These are phyloP conservation scores for Psidium guajava DNA, from an alignment of 345 rosid genomes.

Conservation along the genomic window DNA sequence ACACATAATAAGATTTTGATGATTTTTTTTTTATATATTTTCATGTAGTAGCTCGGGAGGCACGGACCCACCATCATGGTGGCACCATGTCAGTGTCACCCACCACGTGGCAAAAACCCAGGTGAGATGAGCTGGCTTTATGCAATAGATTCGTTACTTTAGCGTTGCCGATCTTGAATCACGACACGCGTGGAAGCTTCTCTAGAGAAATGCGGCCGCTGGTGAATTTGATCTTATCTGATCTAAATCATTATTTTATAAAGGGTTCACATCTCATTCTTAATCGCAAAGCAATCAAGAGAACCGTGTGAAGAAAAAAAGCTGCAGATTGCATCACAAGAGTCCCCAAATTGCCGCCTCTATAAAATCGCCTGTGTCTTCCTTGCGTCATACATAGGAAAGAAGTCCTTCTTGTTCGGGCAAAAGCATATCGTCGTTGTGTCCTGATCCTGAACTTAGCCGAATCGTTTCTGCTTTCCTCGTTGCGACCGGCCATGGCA, in stretches of 20 bases:
- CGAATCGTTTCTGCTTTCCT: neutral
- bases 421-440: fast-evolving
- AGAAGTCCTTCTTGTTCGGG: neutral
- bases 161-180: neutral
- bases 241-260: too few relatives aligned
- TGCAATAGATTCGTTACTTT: neutral
- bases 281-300: neutral
- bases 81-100: neutral
- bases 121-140: neutral
- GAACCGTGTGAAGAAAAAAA: neutral
- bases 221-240: neutral
- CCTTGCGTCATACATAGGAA: too few relatives aligned
- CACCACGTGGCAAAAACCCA: neutral
- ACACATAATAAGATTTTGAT: neutral
- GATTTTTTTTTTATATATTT: too few relatives aligned
- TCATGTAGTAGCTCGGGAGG: neutral
- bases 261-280: neutral
- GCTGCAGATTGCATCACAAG: fast-evolving
- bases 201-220: neutral
- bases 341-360: neutral
- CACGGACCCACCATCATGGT: neutral
- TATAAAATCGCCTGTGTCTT: neutral
- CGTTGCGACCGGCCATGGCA: neutral
- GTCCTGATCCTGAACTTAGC: neutral
- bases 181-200: neutral